Base-by-base conservation (phyloP, 371 early-diverging fungal genomes). In the Mortierella sp. region DNA sequence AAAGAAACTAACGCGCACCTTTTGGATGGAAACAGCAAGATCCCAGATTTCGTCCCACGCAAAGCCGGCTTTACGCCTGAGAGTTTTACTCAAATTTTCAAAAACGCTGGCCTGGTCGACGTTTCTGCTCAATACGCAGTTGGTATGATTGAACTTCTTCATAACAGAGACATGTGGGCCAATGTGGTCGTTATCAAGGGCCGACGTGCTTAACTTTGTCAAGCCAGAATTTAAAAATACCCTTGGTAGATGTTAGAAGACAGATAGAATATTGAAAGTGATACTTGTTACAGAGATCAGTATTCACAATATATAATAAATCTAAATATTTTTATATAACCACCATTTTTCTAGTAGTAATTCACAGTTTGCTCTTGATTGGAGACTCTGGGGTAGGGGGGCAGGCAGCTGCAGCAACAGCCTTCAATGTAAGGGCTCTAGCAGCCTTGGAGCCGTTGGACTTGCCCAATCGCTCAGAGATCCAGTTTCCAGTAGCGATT, bases 401-500 rank as follows among this genome's bases (percentile, higher is more conserved):
- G 49, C 80, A 79, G 17, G 70, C 71, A 62, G 70, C 70, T 29
- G 68, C 65, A 31, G 77, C 70, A 0, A 58, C 28, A n/a, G 68
- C 66, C 68, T 83, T 85, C 40, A 75, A 53, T 26, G 70, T 83
- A 42, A 83, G 47, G 10, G 85, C 85, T 12, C 75, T 42, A 9
- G 85, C 85, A 15, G 77, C 83, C 73, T 80, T 85, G 58, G 85
- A 85, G 35, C 83, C 83, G 34, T 88, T 92, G 1, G 85, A 61
- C 34, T 92, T 87, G 42, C 90, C 92, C 22, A 98, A 77, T 55
- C 93, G 72, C 13, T 86, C 84, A 3, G 95, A 94, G 63, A 98
- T 98, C 90, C 91, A 96, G 78, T 91, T 83, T 19, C 98, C 99
- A 51, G 91, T 89, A 29, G 85, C 83, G 15, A 93, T 89, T 19